Percentiles rank a stretch among this genome's conserved stretches.
Conservation (phyloP, 495 filamentous ascomycete genomes). For the Mytilinidion resinicola region DNA sequence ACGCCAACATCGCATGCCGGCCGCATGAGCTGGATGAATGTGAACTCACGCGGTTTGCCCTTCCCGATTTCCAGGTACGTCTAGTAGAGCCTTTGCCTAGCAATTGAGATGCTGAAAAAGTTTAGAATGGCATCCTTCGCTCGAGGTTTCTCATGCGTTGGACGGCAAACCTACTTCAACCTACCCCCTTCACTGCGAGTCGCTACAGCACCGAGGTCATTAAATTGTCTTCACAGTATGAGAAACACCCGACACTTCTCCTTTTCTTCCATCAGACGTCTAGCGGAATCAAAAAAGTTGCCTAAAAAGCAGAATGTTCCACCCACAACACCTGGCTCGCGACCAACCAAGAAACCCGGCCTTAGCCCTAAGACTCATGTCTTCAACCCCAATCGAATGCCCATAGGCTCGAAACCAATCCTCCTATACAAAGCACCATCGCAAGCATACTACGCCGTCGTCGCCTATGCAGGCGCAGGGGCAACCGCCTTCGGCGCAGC, state of each 20-base stretch:
- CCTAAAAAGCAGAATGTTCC: not conserved
- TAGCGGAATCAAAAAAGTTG: not conserved
- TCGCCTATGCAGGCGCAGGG: conserved; percentile 7
- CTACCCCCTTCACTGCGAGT: conserved; percentile 19
- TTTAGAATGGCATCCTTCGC: conserved; percentile 21
- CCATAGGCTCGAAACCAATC: not conserved
- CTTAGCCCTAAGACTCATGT: not conserved
- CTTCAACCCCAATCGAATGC: too few species aligned
- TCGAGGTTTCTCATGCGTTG: conserved; percentile 11
- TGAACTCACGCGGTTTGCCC: not conserved
- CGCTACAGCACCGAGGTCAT: conserved; percentile 9
- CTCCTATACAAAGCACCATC: conserved; percentile 17
- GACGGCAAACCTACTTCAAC: conserved; percentile 13
- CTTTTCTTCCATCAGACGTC: conserved; percentile 1
- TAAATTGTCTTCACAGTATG: not conserved
- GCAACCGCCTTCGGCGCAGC: not conserved
- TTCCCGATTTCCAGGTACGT: not conserved
- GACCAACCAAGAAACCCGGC: not conserved
- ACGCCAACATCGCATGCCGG: not conserved
- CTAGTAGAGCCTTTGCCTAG: not conserved
- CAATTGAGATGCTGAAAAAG: not conserved
- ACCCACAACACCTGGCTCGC: not conserved
- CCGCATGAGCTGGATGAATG: not conserved
- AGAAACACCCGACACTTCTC: conserved; percentile 1
- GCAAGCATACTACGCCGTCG: not conserved